These are phyloP conservation scores for Huntiella bhutanensis DNA, from an alignment of 2,329 filamentous ascomycete species.

Conservation along the genomic window DNA sequence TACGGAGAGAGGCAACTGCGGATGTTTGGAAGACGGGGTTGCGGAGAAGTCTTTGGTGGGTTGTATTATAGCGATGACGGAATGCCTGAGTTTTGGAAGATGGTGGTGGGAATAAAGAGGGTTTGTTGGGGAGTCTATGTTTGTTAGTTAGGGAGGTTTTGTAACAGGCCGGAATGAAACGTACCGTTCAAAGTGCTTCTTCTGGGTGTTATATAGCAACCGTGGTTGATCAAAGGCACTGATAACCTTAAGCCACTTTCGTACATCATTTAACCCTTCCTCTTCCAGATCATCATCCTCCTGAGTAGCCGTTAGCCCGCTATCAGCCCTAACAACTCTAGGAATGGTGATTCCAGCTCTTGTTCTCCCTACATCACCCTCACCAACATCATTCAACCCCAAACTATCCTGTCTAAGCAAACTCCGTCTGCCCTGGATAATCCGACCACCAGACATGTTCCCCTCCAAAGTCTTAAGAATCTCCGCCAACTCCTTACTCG, in stretches of 20 bases:
- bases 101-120: constrained; percentile 55
- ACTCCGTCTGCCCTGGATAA: constrained; percentile 32
- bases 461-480: constrained; percentile 73
- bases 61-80: constrained; percentile 75
- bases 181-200: constrained; percentile 79
- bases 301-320: constrained; percentile 37
- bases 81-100: constrained; percentile 72
- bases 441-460: constrained; percentile 71
- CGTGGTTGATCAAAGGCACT: constrained; percentile 73
- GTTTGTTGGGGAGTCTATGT: constrained; percentile 38
- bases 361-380: constrained; percentile 33
- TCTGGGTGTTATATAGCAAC: constrained; percentile 53
- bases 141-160: constrained; percentile 9
- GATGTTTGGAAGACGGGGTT: constrained; percentile 87
- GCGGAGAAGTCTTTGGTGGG: constrained; percentile 77
- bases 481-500: constrained; percentile 53
- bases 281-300: constrained; percentile 42
- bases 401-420: constrained; percentile 46
- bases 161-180: constrained; percentile 9
- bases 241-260: constrained; percentile 70
- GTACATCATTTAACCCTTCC: constrained; percentile 39
- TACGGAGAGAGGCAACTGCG: constrained; percentile 44
- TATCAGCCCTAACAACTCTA: constrained; percentile 30
- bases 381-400: constrained; percentile 35
- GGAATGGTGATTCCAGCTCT: constrained; percentile 26